Evolutionary conservation across 2,329 filamentous ascomycete genomes (phyloP).

Genomic region (Nemania diffusa): DNA sequence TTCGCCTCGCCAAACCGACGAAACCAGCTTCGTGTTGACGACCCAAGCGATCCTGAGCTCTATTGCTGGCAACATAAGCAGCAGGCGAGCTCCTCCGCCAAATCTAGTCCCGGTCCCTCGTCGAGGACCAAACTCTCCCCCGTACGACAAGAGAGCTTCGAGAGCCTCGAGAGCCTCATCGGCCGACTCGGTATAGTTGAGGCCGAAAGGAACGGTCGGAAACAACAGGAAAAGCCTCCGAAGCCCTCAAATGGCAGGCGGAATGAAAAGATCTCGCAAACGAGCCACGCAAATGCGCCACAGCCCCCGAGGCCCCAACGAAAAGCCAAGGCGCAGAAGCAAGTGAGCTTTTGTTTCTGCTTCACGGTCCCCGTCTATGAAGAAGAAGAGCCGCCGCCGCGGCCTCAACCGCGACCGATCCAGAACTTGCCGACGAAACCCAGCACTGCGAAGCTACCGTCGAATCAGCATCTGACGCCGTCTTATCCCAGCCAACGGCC

Average conservation of each 20-base stretch:
- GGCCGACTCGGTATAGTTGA: constrained; percentile 81
- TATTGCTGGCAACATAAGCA: constrained; percentile 98
- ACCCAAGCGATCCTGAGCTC: constrained; percentile 67
- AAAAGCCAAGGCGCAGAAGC: constrained; percentile 46
- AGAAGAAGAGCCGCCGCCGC: constrained; percentile 53
- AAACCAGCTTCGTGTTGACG: constrained; percentile 54
- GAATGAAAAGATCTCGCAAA: constrained; percentile 45
- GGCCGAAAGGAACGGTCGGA: constrained; percentile 58
- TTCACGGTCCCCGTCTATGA: constrained; percentile 61
- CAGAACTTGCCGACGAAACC: constrained; percentile 51
- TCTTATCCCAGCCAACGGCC: constrained; percentile 47
- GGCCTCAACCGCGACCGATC: constrained; percentile 60
- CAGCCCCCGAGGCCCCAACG: constrained; percentile 43
- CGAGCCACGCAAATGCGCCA: constrained; percentile 27
- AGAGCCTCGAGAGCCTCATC: constrained; percentile 89
- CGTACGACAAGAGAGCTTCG: constrained; percentile 79
- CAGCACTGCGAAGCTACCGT: constrained; percentile 45
- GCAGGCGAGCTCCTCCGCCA: constrained; percentile 70
- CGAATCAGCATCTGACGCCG: constrained; percentile 44
- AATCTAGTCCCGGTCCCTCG: constrained; percentile 58
- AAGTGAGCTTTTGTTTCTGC: constrained; percentile 61
- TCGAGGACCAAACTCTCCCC: constrained; percentile 63
- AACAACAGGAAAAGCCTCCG: constrained; percentile 36
- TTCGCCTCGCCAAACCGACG: constrained; percentile 44
- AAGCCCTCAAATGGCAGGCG: constrained; percentile 39